Percentiles rank a stretch among this genome's conserved stretches.
Conservation (phyloP, 2,329 filamentous ascomycete genomes). For the Fusarium anguioides region DNA sequence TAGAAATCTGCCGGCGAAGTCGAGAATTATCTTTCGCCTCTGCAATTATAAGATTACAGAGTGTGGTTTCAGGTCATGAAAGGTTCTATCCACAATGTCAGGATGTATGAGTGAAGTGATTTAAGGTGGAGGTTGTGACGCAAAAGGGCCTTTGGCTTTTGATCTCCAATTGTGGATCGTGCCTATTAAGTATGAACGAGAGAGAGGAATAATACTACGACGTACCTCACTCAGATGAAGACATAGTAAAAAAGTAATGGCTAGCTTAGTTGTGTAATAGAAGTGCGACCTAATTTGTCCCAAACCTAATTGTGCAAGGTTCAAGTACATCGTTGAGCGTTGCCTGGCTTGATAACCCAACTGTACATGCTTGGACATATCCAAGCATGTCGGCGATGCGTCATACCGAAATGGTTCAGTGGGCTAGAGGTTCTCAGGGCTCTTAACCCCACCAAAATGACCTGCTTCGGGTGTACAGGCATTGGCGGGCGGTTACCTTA, state of each 20-base stretch:
- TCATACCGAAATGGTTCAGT: slow-evolving; percentile 20
- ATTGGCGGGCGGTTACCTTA: neutral
- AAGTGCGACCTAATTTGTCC: neutral
- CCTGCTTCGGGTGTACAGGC: neutral
- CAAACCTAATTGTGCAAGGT: slow-evolving; percentile 14
- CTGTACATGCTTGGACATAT: neutral
- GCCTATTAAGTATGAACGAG: neutral
- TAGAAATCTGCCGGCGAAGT: neutral
- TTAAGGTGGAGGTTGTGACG: slow-evolving; percentile 38
- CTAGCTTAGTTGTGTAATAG: neutral
- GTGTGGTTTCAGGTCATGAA: slow-evolving; percentile 8
- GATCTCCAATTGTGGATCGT: slow-evolving; percentile 32
- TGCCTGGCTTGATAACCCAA: neutral
- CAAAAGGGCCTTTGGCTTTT: slow-evolving; percentile 20
- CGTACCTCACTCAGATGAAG: neutral
- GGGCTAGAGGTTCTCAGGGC: slow-evolving; percentile 29
- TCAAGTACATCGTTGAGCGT: slow-evolving; percentile 15
- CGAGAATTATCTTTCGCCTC: neutral
- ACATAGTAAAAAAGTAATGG: neutral
- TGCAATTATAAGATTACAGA: neutral
- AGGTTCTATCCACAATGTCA: slow-evolving; percentile 7
- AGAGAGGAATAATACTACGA: neutral
- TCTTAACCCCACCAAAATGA: slow-evolving; percentile 36
- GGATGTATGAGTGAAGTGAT: slow-evolving; percentile 21
- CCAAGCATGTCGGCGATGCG: slow-evolving; percentile 10